These are phyloP conservation scores for Fusarium secorum DNA, from an alignment of 2,329 filamentous ascomycete genomes.

Conservation along the genomic window DNA sequence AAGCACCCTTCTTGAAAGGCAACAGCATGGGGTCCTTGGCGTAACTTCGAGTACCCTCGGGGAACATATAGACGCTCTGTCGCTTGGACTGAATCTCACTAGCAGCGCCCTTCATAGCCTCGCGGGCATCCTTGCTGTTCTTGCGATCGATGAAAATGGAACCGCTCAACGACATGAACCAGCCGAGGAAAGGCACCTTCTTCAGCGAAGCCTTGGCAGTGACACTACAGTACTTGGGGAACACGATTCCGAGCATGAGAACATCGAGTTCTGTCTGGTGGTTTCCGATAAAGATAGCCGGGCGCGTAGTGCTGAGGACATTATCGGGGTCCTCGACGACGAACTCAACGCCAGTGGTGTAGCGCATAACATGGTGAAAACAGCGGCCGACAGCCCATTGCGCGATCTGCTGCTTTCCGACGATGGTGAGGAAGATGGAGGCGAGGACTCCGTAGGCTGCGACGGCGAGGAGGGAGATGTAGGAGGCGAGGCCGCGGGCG, in stretches of 20 bases:
- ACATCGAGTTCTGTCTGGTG: conserved; percentile 98
- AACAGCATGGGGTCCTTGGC: conserved; percentile 80
- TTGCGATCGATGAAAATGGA: conserved; percentile 95
- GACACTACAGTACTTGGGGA: conserved; percentile 90
- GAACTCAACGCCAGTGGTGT: conserved; percentile 80
- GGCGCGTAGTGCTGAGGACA: conserved; percentile 70
- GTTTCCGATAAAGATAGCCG: conserved; percentile 91
- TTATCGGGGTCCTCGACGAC: conserved; percentile 72
- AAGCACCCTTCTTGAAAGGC: conserved; percentile 99
- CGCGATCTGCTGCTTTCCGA: conserved; percentile 76
- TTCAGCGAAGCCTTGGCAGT: conserved; percentile 89
- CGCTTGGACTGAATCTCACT: conserved; percentile 75
- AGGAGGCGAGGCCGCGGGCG: conserved; percentile 72
- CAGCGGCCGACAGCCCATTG: conserved; percentile 85
- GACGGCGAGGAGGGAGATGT: conserved; percentile 66
- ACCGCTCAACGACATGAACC: conserved; percentile 90
- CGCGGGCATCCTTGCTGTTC: conserved; percentile 81
- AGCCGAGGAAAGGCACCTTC: conserved; percentile 83
- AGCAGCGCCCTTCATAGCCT: conserved; percentile 85
- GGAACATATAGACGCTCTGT: conserved; percentile 86
- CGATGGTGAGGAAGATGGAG: conserved; percentile 73
- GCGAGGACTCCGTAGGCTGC: conserved; percentile 79
- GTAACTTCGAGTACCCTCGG: conserved; percentile 93
- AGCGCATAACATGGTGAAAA: conserved; percentile 82
- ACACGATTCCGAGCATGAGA: conserved; percentile 86